Evolutionary conservation across 768 basidiomycete genomes (phyloP).

Genomic region (Tylopilus cervinicoccineus): DNA sequence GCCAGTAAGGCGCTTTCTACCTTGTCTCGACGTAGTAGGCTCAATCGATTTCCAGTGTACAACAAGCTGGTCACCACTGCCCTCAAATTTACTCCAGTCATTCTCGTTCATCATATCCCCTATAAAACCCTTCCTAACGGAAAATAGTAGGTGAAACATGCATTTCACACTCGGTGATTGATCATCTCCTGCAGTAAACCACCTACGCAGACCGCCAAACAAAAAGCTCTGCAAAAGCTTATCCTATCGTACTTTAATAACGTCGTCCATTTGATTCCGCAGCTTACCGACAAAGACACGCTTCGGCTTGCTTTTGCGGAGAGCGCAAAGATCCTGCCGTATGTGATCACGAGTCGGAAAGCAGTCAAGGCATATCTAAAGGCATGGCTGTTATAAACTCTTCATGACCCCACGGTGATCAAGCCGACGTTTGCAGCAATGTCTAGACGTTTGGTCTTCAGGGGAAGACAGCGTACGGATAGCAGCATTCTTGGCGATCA

Average conservation of each 20-base stretch:
- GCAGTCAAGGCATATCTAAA: slow-evolving; percentile 85
- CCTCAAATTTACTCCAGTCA: slow-evolving; percentile 85
- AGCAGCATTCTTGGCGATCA: slow-evolving; percentile 79
- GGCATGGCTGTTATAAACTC: slow-evolving; percentile 37
- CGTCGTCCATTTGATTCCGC: slow-evolving; percentile 70
- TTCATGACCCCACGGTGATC: background rate
- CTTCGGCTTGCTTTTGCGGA: slow-evolving; percentile 74
- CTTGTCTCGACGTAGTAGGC: background rate
- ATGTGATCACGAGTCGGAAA: slow-evolving; percentile 79
- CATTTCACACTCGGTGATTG: background rate
- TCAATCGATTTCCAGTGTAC: slow-evolving; percentile 58
- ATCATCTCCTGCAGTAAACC: slow-evolving; percentile 61
- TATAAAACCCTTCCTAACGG: slow-evolving; percentile 80
- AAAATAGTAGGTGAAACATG: slow-evolving; percentile 62
- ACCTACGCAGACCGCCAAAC: slow-evolving; percentile 75
- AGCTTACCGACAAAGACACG: slow-evolving; percentile 65
- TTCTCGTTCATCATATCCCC: slow-evolving; percentile 83
- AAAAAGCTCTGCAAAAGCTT: slow-evolving; percentile 81
- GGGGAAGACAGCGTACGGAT: slow-evolving; percentile 80
- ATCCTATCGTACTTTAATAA: slow-evolving; percentile 90
- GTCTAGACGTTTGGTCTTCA: slow-evolving; percentile 80
- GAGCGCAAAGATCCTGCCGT: slow-evolving; percentile 86
- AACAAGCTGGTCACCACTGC: slow-evolving; percentile 87
- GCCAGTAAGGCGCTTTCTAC: slow-evolving; percentile 25
- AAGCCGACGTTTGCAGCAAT: slow-evolving; percentile 46